Conservation (phyloP, 1,139 yeast species). For the Tardiomyces blankii region DNA sequence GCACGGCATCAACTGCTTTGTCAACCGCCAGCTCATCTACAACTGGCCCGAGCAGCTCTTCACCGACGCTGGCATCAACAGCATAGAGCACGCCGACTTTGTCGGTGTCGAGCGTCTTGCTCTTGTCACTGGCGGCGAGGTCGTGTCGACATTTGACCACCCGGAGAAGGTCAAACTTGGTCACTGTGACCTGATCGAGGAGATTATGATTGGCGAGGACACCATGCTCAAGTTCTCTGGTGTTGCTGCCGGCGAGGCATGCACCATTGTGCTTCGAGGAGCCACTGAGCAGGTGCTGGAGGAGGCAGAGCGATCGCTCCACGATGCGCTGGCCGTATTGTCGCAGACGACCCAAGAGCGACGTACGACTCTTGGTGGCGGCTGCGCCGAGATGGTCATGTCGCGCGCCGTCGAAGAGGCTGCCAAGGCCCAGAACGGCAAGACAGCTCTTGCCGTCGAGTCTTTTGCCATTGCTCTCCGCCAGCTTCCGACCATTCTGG, state of each 20-base stretch:
- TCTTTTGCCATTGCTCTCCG: constrained; percentile 90
- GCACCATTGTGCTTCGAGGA: constrained; percentile 92
- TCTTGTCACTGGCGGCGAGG: constrained; percentile 96
- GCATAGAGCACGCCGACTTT: constrained; percentile 97
- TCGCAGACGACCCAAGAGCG: constrained; percentile 94
- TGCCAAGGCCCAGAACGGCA: constrained; percentile 90
- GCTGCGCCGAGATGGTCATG: constrained; percentile 97
- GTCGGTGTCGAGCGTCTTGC: constrained; percentile 97
- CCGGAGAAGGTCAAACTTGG: constrained; percentile 85
- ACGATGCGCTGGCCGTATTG: constrained; percentile 90
- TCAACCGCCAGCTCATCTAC: constrained; percentile 90
- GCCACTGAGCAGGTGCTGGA: constrained; percentile 94
- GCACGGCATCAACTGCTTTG: constrained; percentile 77
- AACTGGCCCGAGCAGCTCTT: constrained; percentile 97
- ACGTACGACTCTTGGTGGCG: constrained; percentile 95
- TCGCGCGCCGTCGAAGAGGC: constrained; percentile 93
- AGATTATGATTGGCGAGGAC: constrained; percentile 85
- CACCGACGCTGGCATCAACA: constrained; percentile 75
- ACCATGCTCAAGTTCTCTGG: constrained; percentile 82
- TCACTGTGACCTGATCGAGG: constrained; percentile 82
- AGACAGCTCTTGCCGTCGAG: constrained; percentile 89
- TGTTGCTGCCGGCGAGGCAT: constrained; percentile 91
- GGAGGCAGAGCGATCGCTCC: constrained; percentile 95
- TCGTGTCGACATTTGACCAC: constrained; percentile 88
- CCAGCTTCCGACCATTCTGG: constrained; percentile 88